A percentile compares a stretch with the other conserved stretches of the same genome.
Conservation (phyloP, 2,329 filamentous ascomycete species). For the Ophiostoma sp. region DNA sequence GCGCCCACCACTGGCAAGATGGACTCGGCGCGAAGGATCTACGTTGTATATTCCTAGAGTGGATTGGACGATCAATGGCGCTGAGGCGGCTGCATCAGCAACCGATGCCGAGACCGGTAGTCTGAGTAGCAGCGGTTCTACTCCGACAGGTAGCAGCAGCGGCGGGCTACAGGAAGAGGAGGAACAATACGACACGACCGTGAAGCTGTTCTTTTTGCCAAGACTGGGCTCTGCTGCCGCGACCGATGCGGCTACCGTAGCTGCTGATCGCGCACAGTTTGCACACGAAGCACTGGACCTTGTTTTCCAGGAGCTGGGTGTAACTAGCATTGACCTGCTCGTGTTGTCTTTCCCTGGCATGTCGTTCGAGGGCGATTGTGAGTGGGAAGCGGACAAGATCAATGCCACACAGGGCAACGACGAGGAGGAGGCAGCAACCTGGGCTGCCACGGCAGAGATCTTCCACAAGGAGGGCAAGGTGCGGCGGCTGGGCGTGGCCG, state of each 20-base stretch:
- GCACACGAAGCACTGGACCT: constrained; percentile 72
- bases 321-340: constrained; percentile 73
- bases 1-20: constrained; percentile 42
- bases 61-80: constrained; percentile 45
- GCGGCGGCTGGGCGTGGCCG: constrained; percentile 73
- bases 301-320: constrained; percentile 72
- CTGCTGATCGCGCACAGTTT: constrained; percentile 60
- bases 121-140: constrained; percentile 10
- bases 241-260: constrained; percentile 52
- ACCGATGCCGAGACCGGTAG: constrained; percentile 14
- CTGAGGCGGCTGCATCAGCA: neutral
- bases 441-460: constrained; percentile 62
- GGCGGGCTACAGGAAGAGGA: constrained; percentile 65
- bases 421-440: constrained; percentile 62
- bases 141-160: constrained; percentile 18
- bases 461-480: constrained; percentile 68
- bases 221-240: constrained; percentile 57
- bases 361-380: constrained; percentile 87
- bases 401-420: constrained; percentile 59
- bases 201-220: constrained; percentile 83
- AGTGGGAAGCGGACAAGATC: constrained; percentile 63
- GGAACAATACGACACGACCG: constrained; percentile 84
- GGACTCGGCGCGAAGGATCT: constrained; percentile 61
- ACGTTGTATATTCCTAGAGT: constrained; percentile 72
- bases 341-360: constrained; percentile 92